A percentile compares a stretch with the other conserved stretches of the same genome.
Conservation (phyloP, 1,139 yeast genomes). For the Taiozyma sp. region DNA sequence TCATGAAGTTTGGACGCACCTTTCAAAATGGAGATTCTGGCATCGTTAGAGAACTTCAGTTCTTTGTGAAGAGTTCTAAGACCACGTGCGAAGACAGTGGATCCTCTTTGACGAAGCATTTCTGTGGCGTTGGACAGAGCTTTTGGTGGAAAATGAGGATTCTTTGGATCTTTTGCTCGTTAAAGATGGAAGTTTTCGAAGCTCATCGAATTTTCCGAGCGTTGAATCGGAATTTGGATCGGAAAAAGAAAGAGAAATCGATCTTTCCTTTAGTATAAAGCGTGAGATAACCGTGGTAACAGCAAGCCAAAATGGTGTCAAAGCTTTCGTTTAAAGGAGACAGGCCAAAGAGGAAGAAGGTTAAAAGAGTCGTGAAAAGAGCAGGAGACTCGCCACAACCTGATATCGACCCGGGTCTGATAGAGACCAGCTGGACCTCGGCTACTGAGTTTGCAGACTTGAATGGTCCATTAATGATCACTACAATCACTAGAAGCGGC, state of each 20-base stretch:
- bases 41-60: constrained; percentile 19
- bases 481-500: constrained; percentile 20
- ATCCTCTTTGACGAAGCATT: not conserved
- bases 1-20: constrained; percentile 22
- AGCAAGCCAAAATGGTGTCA: constrained; percentile 30
- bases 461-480: constrained; percentile 33
- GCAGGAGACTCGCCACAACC: not conserved
- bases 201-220: not conserved
- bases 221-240: not conserved
- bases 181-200: not conserved
- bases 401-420: constrained; percentile 2
- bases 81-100: constrained; percentile 1
- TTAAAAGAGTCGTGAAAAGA: constrained; percentile 3
- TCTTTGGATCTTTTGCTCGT: no score
- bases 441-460: constrained; percentile 29
- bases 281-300: no score
- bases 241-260: not conserved
- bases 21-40: constrained; percentile 20
- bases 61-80: constrained; percentile 21
- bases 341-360: constrained; percentile 26
- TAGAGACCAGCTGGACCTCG: constrained; percentile 33
- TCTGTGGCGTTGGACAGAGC: not conserved
- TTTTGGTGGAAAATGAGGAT: no score
- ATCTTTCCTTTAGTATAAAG: no score
- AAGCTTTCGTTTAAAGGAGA: constrained; percentile 41